phyloP scores from a whole-genome alignment of 169 alveolate species.

The Plasmodium ovale region DNA sequence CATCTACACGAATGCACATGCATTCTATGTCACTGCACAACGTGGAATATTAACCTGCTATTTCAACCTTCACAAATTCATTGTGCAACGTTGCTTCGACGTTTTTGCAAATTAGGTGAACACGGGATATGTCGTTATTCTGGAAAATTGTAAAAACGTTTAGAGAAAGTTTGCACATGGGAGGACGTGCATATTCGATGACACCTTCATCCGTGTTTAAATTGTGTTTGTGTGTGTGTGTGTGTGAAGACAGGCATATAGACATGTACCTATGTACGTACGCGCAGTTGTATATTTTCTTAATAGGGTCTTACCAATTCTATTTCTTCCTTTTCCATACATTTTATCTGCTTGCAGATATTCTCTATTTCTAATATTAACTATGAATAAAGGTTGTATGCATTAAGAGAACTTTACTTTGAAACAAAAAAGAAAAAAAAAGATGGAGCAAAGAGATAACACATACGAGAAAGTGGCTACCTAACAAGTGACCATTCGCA shows the following conservation, averaged over 20 bases:
- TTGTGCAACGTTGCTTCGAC: conserved; percentile 71
- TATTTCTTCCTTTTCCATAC: conserved; percentile 73
- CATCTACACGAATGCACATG: neutral
- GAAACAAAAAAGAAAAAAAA: neutral
- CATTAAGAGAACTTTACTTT: neutral
- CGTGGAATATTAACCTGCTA: conserved; percentile 39
- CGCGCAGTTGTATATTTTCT: neutral
- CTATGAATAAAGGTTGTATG: neutral
- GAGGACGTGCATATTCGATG: neutral
- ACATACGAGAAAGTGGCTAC: neutral
- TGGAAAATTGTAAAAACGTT: neutral
- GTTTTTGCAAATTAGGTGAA: conserved; percentile 67
- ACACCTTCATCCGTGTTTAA: neutral
- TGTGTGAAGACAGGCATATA: neutral
- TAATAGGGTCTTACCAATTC: conserved; percentile 39
- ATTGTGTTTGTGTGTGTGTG: neutral
- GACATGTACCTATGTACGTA: neutral
- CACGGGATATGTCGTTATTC: conserved; percentile 69
- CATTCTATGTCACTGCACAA: neutral
- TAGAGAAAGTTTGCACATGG: too few relatives aligned
- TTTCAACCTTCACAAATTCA: conserved; percentile 75
- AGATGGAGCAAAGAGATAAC: neutral
- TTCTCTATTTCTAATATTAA: conserved; percentile 54
- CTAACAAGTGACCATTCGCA: neutral
- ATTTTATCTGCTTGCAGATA: conserved; percentile 57